Base-by-base conservation (phyloP, 2,329 filamentous ascomycete genomes). In the Pestalotiopsis sp. region DNA sequence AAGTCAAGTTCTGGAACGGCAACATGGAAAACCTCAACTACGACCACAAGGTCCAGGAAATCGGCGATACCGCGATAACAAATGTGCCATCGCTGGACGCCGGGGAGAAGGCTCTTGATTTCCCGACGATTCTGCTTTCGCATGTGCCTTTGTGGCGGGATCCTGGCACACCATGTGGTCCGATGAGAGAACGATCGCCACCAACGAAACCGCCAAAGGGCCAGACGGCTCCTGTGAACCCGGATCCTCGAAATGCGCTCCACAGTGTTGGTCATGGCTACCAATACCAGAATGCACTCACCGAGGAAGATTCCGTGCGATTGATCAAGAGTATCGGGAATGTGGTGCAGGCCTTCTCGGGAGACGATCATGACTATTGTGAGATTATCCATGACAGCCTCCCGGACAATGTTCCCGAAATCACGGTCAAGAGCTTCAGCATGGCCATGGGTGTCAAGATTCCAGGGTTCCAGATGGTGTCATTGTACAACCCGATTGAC, bases 351-450 rank as follows among this genome's bases (percentile, higher is more conserved):
- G 92, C 95, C 58, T 99, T 98, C 77, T 97, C 94, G 0, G 96
- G 96, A 12, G 96, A 99, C 75, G 96, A 99, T 77, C 96, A 99
- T 82, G 96, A 99, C 82, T 98, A 98, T 82, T 99, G 96, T 81
- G 95, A 97, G 76, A 83, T 98, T 6, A 86, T 91, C 0, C 96
- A 99, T 79, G 89, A 90, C 2, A 86, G 89, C 20, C 89, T 91
- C 69, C 90, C 90, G 71, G 86, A 86, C 41, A 87, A 86, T 31
- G 88, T 91, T 39, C 85, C 84, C 63, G 96, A 99, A 79, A 97
- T 98, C 72, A 99, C 96, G 0, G 94, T 98, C 74, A 99, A 99
- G 83, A 95, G 92, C 76, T 90, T 97, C 73, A 97, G 91, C 76
- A 97, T 95, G 94, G 94, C 94, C 20, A 98, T 98, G 96, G 95